Percentiles rank a stretch among this genome's conserved stretches.
phyloP scores from a whole-genome alignment of 2,329 filamentous ascomycete species.

The Arthrobotrys megalospora region DNA sequence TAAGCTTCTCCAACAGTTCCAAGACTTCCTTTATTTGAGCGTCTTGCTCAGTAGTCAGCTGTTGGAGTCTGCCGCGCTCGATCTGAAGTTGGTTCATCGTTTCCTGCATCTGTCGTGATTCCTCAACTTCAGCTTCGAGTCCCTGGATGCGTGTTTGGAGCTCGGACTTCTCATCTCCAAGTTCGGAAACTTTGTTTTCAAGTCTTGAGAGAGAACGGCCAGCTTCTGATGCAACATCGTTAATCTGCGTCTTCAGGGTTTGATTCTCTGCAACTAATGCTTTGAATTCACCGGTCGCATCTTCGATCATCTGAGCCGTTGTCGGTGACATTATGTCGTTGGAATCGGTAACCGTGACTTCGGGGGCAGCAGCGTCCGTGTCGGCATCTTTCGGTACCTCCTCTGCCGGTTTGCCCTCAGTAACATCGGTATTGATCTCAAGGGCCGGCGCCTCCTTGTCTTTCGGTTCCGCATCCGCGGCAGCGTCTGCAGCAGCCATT shows the following conservation, averaged over 20 bases:
- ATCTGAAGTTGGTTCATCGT: conserved; percentile 49
- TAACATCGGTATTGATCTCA: conserved; percentile 28
- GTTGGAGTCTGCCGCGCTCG: conserved; percentile 45
- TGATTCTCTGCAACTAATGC: conserved; percentile 51
- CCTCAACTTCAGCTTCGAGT: conserved; percentile 40
- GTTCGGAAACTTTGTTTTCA: conserved; percentile 54
- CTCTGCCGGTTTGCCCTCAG: conserved; percentile 12
- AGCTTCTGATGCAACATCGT: conserved; percentile 48
- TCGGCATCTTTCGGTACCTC: conserved; percentile 16
- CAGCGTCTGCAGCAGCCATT: conserved; percentile 35
- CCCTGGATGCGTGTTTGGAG: conserved; percentile 31
- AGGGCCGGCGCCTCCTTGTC: conserved; percentile 15
- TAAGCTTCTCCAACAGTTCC: conserved; percentile 36
- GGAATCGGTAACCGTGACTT: conserved; percentile 36
- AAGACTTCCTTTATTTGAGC: conserved; percentile 46
- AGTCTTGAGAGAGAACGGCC: conserved; percentile 53
- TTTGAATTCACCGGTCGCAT: conserved; percentile 55
- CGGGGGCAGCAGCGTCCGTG: not conserved
- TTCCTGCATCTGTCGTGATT: conserved; percentile 50
- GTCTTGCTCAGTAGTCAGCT: conserved; percentile 44
- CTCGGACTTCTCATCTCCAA: conserved; percentile 51
- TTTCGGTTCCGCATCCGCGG: conserved; percentile 10
- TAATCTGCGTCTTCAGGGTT: conserved; percentile 47
- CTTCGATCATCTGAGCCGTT: conserved; percentile 38
- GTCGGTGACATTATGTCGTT: conserved; percentile 20